phyloP scores from a whole-genome alignment of 129 eudicot species.

The Oenanthe sinensis region DNA sequence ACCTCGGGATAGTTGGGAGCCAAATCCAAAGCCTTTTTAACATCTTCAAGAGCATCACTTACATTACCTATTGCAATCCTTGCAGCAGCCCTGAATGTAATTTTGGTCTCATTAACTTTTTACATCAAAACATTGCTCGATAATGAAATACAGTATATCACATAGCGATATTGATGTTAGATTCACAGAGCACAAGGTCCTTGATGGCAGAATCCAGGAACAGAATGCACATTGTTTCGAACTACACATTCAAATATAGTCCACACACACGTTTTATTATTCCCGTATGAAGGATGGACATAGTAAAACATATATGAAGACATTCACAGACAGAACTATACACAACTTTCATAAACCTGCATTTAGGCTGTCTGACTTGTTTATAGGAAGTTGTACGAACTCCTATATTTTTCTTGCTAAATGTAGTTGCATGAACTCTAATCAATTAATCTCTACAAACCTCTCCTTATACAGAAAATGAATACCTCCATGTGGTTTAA shows the following conservation, averaged over 20 bases:
- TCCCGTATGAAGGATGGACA: neutral
- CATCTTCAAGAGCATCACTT: constrained; percentile 72
- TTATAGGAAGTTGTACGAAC: neutral
- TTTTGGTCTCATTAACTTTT: constrained; percentile 3
- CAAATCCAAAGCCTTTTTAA: constrained; percentile 46
- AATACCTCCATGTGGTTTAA: constrained; percentile 66
- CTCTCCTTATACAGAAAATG: constrained; percentile 56
- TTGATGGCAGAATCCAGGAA: neutral
- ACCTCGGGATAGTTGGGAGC: constrained; percentile 66
- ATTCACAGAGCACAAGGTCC: neutral
- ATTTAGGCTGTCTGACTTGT: neutral
- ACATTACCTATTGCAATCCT: constrained; percentile 49
- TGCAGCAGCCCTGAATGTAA: constrained; percentile 51
- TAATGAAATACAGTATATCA: neutral
- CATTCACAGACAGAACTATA: neutral
- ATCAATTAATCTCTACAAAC: constrained; percentile 27
- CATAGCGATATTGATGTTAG: neutral
- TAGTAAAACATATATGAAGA: neutral
- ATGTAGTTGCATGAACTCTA: neutral
- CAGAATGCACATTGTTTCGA: neutral
- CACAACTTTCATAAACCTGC: neutral
- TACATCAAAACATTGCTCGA: constrained; percentile 15
- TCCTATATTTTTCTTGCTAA: neutral
- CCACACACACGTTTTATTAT: neutral
- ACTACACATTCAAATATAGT: neutral